These are phyloP conservation scores for Echria macrotheca DNA, from an alignment of 495 filamentous ascomycete genomes.

Conservation along the genomic window DNA sequence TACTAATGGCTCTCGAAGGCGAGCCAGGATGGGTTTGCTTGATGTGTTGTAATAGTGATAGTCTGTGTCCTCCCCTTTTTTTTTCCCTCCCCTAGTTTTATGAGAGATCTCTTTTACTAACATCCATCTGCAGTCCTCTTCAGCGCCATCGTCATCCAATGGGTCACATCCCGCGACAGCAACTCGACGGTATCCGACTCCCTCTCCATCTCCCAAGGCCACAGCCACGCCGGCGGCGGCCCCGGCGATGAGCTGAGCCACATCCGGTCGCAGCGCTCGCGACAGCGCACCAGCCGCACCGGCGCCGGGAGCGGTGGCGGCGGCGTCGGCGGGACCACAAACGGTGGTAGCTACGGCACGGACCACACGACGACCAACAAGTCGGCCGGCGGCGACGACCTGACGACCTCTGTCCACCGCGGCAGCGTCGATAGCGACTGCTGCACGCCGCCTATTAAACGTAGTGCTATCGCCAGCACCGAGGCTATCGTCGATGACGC, in stretches of 20 bases:
- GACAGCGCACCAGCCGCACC: not conserved
- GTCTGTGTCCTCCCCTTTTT: constrained; percentile 22
- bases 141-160: constrained; percentile 47
- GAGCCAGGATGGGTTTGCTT: constrained; percentile 54
- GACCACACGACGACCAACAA: too few relatives aligned
- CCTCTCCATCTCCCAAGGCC: constrained; percentile 10
- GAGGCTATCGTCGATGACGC: constrained; percentile 19
- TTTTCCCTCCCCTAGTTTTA: not conserved
- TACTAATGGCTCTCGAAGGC: constrained; percentile 45
- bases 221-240: constrained; percentile 8
- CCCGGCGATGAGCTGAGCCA: constrained; percentile 17
- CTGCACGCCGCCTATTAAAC: too few relatives aligned
- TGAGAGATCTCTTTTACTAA: not conserved
- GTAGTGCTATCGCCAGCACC: constrained; percentile 13
- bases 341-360: too few relatives aligned
- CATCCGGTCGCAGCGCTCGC: not conserved
- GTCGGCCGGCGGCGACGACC: too few relatives aligned
- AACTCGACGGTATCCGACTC: constrained; percentile 14
- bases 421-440: constrained; percentile 11
- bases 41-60: constrained; percentile 53
- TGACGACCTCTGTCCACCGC: not conserved
- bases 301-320: not conserved
- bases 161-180: constrained; percentile 48
- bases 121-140: constrained; percentile 34
- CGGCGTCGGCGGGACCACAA: too few relatives aligned